Percentiles rank a stretch among this genome's conserved stretches.
Conservation (phyloP, 169 alveolate genomes). For the Plasmodium vinckei region DNA sequence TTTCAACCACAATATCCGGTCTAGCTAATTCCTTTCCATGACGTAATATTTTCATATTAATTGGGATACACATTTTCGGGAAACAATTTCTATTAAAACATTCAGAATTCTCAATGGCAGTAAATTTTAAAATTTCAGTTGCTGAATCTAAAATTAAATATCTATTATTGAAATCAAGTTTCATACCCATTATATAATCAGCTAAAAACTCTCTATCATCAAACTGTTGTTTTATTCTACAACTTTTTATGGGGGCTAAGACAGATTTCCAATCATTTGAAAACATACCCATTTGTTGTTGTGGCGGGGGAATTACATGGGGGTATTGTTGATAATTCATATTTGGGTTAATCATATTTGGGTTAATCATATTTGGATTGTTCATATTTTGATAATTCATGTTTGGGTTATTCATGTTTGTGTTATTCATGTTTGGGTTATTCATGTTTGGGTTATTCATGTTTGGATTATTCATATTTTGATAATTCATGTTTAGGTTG, state of each 20-base stretch:
- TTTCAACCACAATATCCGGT: slow-evolving; percentile 63
- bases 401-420: background rate
- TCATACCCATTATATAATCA: slow-evolving; percentile 38
- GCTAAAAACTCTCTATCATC: slow-evolving; percentile 72
- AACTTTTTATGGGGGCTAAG: slow-evolving; percentile 46
- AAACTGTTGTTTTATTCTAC: slow-evolving; percentile 63
- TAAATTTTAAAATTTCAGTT: slow-evolving; percentile 34
- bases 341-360: slow-evolving; percentile 43
- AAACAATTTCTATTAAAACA: slow-evolving; percentile 53
- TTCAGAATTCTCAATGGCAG: slow-evolving; percentile 50
- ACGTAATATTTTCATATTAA: slow-evolving; percentile 53
- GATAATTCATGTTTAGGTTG: no score
- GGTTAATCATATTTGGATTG: slow-evolving; percentile 1
- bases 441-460: background rate
- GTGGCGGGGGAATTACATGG: slow-evolving; percentile 58
- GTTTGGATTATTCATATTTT: no score
- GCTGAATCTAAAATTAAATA: slow-evolving; percentile 46
- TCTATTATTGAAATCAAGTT: slow-evolving; percentile 50
- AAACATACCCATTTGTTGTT: slow-evolving; percentile 70
- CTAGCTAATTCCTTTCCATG: slow-evolving; percentile 49
- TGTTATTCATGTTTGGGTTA: background rate
- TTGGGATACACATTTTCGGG: slow-evolving; percentile 69
- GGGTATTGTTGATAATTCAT: slow-evolving; percentile 36
- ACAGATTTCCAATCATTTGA: slow-evolving; percentile 54
- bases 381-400: background rate